phyloP scores from a whole-genome alignment of 164 flowering plant species.

The Aristolochia fimbriata region DNA sequence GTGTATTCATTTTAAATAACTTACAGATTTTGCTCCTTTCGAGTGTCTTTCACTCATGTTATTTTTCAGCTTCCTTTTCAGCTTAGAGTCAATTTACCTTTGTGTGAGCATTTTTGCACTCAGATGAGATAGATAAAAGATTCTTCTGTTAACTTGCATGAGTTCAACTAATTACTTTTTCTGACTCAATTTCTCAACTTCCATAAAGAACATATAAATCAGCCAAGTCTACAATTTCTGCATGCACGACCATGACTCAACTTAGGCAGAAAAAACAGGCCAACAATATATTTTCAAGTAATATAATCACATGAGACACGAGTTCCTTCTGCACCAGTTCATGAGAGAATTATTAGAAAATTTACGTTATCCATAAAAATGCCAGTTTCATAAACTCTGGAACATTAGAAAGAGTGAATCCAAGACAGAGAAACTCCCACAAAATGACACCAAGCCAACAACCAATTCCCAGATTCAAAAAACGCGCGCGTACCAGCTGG shows the following conservation, averaged over 20 bases:
- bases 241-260: no score
- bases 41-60: background rate
- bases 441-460: background rate
- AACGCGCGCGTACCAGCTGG: conserved; percentile 39
- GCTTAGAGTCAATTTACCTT: background rate
- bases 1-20: background rate
- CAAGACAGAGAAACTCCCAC: background rate
- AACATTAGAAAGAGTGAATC: no score
- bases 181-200: background rate
- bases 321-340: no score
- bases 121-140: background rate
- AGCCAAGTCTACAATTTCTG: no score
- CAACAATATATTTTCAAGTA: no score
- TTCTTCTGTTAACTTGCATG: background rate
- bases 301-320: no score
- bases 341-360: no score
- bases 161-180: background rate
- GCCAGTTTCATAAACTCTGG: no score
- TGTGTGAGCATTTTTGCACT: background rate
- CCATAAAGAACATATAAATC: background rate
- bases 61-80: background rate
- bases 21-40: background rate
- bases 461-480: background rate
- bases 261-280: no score
- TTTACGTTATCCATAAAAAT: no score